These are phyloP conservation scores for Cubamyces lactineus DNA, from an alignment of 768 basidiomycete genomes.

Conservation along the genomic window DNA sequence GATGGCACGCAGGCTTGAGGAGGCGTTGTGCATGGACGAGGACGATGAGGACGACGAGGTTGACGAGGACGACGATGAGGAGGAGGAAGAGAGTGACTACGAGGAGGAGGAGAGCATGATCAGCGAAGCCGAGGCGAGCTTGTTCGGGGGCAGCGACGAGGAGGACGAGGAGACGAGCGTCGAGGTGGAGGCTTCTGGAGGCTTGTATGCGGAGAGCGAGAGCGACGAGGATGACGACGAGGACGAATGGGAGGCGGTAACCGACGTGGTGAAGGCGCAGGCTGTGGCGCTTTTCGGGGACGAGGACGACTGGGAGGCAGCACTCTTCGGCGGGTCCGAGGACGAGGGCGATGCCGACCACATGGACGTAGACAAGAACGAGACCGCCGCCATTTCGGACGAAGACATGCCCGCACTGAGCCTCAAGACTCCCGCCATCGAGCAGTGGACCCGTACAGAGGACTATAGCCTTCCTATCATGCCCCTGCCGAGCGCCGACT, in stretches of 20 bases:
- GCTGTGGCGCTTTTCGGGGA: background rate
- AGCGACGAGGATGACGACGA: conserved; percentile 5
- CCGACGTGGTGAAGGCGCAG: background rate
- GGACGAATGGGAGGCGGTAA: background rate
- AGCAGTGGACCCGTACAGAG: background rate
- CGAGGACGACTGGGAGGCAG: conserved; percentile 3
- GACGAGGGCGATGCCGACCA: conserved; percentile 8
- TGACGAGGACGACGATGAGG: background rate
- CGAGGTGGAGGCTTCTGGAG: background rate
- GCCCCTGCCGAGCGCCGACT: conserved; percentile 7
- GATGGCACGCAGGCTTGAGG: conserved; percentile 9
- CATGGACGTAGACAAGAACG: background rate
- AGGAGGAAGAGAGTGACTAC: background rate
- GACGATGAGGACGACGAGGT: background rate
- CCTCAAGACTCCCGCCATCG: background rate
- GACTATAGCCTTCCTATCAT: conserved; percentile 5
- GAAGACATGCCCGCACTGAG: too few species aligned
- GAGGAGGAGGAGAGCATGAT: background rate
- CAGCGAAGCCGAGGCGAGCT: background rate
- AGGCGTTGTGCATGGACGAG: background rate
- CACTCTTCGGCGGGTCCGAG: conserved; percentile 2
- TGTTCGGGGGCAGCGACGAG: background rate
- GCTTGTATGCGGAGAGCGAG: background rate
- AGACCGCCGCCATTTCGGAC: background rate
- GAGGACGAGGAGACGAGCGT: background rate